phyloP scores from a whole-genome alignment of 352 stramenopile species.

The Phytophthora agathidicida region DNA sequence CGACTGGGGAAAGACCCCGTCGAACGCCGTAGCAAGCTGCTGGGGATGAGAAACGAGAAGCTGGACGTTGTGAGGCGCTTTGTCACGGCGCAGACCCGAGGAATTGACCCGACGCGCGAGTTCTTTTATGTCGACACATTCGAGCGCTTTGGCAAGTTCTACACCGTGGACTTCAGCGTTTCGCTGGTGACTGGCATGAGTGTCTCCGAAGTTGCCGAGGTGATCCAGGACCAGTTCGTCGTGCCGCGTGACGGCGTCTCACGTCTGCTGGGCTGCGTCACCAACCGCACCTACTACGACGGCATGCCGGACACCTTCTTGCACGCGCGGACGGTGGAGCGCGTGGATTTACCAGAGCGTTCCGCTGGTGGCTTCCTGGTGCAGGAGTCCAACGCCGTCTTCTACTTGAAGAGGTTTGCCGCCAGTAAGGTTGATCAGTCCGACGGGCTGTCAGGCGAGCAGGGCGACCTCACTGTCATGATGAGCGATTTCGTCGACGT shows the following conservation, averaged over 20 bases:
- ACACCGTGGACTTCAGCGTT: slow-evolving; percentile 73
- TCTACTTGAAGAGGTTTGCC: slow-evolving; percentile 53
- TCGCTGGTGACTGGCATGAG: slow-evolving; percentile 51
- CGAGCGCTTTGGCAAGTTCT: slow-evolving; percentile 70
- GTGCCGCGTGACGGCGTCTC: slow-evolving; percentile 59
- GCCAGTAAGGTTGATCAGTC: slow-evolving; percentile 8
- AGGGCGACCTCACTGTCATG: slow-evolving; percentile 44
- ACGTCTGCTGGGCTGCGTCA: slow-evolving; percentile 57
- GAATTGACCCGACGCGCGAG: slow-evolving; percentile 58
- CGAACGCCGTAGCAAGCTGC: slow-evolving; percentile 44
- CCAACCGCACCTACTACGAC: slow-evolving; percentile 73
- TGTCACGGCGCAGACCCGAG: slow-evolving; percentile 50
- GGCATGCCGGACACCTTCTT: slow-evolving; percentile 57
- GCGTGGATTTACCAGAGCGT: slow-evolving; percentile 53
- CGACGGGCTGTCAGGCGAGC: slow-evolving; percentile 21
- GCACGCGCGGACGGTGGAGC: slow-evolving; percentile 65
- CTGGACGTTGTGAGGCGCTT: slow-evolving; percentile 47
- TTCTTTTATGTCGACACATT: slow-evolving; percentile 77
- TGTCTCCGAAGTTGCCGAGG: slow-evolving; percentile 48
- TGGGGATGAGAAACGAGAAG: slow-evolving; percentile 59
- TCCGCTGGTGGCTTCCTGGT: slow-evolving; percentile 55
- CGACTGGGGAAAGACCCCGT: slow-evolving; percentile 45
- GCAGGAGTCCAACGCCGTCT: slow-evolving; percentile 69
- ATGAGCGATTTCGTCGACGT: slow-evolving; percentile 66
- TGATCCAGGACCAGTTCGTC: slow-evolving; percentile 68